These are phyloP conservation scores for Fusarium scirpi DNA, from an alignment of 2,329 filamentous ascomycete species.

Conservation along the genomic window DNA sequence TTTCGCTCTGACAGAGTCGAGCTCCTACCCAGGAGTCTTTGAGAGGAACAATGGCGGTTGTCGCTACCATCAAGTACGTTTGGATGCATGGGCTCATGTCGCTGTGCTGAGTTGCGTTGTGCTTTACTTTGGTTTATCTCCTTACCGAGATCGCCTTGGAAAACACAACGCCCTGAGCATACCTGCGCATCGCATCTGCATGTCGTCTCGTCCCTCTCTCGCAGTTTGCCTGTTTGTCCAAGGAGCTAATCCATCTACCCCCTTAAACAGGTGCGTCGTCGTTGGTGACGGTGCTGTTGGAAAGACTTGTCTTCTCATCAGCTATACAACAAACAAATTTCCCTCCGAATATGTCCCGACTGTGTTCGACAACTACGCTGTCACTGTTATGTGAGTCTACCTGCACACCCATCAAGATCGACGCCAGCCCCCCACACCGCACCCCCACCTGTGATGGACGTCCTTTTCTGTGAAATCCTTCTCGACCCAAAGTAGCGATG, in stretches of 20 bases:
- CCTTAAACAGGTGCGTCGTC: conserved; percentile 84
- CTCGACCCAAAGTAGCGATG: conserved; percentile 7
- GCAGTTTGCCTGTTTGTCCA: background rate
- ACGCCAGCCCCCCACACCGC: conserved; percentile 28
- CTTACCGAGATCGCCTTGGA: conserved; percentile 7
- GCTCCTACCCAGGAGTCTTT: conserved; percentile 56
- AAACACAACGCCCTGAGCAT: conserved; percentile 1
- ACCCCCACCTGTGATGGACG: conserved; percentile 26
- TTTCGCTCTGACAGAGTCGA: conserved; percentile 40
- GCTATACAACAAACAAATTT: conserved; percentile 99
- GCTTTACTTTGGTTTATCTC: conserved; percentile 7
- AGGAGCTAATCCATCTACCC: conserved; percentile 40
- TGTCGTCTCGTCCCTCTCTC: conserved; percentile 2
- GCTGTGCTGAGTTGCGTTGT: conserved; percentile 10
- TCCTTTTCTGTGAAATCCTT: conserved; percentile 12
- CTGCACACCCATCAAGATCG: conserved; percentile 31
- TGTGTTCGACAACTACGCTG: conserved; percentile 99
- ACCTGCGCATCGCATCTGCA: conserved; percentile 36
- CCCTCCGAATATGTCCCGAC: conserved; percentile 99
- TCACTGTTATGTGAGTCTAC: conserved; percentile 94
- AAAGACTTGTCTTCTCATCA: conserved; percentile 99
- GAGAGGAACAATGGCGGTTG: conserved; percentile 65
- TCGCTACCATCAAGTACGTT: conserved; percentile 74
- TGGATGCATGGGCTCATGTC: conserved; percentile 23
- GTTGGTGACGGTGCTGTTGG: conserved; percentile 99